A percentile compares a stretch with the other conserved stretches of the same genome.
Evolutionary conservation across 2,329 filamentous ascomycete species (phyloP).

Genomic region (Neobulgaria alba): DNA sequence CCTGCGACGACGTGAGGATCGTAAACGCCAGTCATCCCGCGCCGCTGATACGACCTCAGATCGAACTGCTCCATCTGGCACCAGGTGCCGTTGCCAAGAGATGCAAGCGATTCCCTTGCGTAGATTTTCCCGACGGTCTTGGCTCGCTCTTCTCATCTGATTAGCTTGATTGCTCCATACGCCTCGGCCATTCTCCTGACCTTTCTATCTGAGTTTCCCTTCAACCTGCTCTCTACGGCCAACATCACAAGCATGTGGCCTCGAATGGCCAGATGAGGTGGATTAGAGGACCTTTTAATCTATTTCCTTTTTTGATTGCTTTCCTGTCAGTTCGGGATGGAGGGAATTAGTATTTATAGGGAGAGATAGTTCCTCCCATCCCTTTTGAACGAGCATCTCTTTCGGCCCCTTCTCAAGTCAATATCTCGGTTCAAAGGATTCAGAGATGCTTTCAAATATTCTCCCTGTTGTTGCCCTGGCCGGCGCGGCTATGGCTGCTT

Average conservation of each 20-base stretch:
- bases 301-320: not conserved
- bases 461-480: constrained; percentile 16
- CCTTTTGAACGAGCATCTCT: not conserved
- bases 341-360: constrained; percentile 5
- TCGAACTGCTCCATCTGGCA: constrained; percentile 8
- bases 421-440: not conserved
- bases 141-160: constrained; percentile 4
- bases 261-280: not conserved
- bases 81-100: constrained; percentile 8
- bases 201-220: constrained; percentile 1
- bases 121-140: constrained; percentile 1
- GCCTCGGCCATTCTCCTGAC: not conserved
- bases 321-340: constrained; percentile 1
- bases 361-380: not conserved
- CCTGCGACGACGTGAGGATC: not conserved
- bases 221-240: not conserved
- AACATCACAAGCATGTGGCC: not conserved
- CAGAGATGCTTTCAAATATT: constrained; percentile 18
- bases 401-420: not conserved
- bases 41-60: constrained; percentile 2
- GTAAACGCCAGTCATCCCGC: not conserved
- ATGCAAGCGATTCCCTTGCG: constrained; percentile 6
- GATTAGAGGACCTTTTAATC: not conserved
- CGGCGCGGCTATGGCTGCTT: constrained; percentile 17
- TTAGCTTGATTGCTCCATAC: constrained; percentile 5